Conservation (phyloP, 1,139 yeast species). For the Suhomyces wounanorum region DNA sequence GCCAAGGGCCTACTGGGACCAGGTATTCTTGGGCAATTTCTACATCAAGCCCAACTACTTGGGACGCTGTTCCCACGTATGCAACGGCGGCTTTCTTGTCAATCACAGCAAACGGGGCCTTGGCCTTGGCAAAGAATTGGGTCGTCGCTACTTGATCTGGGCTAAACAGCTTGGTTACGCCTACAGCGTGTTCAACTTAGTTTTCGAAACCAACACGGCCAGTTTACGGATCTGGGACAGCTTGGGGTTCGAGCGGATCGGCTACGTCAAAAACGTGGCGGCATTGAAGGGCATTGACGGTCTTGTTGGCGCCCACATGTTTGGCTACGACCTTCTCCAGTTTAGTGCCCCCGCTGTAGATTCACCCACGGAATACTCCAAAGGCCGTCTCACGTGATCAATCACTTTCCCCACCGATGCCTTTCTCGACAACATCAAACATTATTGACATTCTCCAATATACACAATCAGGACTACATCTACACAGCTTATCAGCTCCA, state of each 20-base stretch:
- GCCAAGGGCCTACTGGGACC: constrained; percentile 33
- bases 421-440: neutral
- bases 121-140: constrained; percentile 64
- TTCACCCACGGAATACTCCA: no score
- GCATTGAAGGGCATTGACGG: constrained; percentile 58
- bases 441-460: constrained; percentile 28
- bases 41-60: constrained; percentile 77
- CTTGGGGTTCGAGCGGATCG: constrained; percentile 73
- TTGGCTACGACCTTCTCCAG: constrained; percentile 53
- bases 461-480: constrained; percentile 21
- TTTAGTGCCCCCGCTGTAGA: no score
- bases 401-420: neutral
- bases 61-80: constrained; percentile 76
- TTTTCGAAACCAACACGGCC: constrained; percentile 70
- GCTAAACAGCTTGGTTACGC: constrained; percentile 74
- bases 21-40: constrained; percentile 61
- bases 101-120: constrained; percentile 55
- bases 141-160: constrained; percentile 57
- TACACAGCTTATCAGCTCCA: constrained; percentile 14
- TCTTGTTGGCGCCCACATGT: constrained; percentile 69
- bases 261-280: constrained; percentile 67
- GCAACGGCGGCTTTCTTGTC: constrained; percentile 80
- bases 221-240: constrained; percentile 73
- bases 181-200: constrained; percentile 81
- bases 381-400: neutral